Percentiles rank a stretch among this genome's conserved stretches.
Evolutionary conservation across 2,329 filamentous ascomycete species (phyloP).

Genomic region (Aspergillus japonicus): DNA sequence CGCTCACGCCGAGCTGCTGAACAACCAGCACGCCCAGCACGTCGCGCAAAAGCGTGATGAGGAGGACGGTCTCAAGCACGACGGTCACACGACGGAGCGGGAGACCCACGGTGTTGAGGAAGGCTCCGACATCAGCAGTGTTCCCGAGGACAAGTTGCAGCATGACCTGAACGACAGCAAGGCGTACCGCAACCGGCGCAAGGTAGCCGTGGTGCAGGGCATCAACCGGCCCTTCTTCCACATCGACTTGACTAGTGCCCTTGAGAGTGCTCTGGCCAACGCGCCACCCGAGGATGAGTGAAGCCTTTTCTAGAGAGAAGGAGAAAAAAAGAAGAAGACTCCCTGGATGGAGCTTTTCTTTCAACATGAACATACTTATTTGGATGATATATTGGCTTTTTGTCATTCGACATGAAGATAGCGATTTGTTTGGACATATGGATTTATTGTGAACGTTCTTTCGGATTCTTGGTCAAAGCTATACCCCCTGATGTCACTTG

Average conservation of each 20-base stretch:
- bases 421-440: background rate
- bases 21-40: conserved; percentile 51
- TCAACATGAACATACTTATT: background rate
- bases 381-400: background rate
- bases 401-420: background rate
- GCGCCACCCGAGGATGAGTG: conserved; percentile 50
- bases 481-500: background rate
- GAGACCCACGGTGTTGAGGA: conserved; percentile 33
- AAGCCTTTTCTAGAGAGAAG: background rate
- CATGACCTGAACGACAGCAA: conserved; percentile 51
- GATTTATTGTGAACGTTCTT: background rate
- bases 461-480: background rate
- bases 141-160: conserved; percentile 40
- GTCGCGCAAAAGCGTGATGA: conserved; percentile 22
- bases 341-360: conserved; percentile 18
- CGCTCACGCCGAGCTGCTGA: conserved; percentile 62
- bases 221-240: conserved; percentile 91
- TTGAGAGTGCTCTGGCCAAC: conserved; percentile 84
- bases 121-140: conserved; percentile 30
- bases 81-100: conserved; percentile 31
- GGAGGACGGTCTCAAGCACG: conserved; percentile 34
- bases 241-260: conserved; percentile 81
- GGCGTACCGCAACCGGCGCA: conserved; percentile 41
- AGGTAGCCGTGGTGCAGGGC: conserved; percentile 72
- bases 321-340: conserved; percentile 4